Evolutionary conservation across 345 rosid genomes (phyloP).

Genomic region (Eutrema japonicum): DNA sequence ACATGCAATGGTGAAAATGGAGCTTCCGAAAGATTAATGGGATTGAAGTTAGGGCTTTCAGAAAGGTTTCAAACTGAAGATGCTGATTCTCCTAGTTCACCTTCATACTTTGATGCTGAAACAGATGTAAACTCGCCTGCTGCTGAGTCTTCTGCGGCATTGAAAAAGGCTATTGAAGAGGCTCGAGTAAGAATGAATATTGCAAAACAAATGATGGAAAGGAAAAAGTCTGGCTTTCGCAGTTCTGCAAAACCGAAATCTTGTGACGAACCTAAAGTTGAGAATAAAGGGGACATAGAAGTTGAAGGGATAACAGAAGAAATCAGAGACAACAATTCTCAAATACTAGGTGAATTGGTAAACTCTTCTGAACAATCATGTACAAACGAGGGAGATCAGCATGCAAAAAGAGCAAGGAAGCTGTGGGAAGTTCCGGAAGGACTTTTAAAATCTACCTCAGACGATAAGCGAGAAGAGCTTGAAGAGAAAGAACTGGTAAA

Average conservation of each 20-base stretch:
- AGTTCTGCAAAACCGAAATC: slow-evolving; percentile 48
- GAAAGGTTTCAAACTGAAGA: slow-evolving; percentile 48
- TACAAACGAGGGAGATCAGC: slow-evolving; percentile 42
- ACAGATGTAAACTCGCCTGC: slow-evolving; percentile 78
- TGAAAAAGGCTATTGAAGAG: slow-evolving; percentile 84
- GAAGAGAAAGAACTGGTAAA: slow-evolving; percentile 44
- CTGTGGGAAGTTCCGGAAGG: slow-evolving; percentile 42
- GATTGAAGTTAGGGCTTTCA: slow-evolving; percentile 44
- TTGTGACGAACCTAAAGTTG: slow-evolving; percentile 42
- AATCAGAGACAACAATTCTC: slow-evolving; percentile 42
- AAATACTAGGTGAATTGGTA: slow-evolving; percentile 21
- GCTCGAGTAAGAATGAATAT: slow-evolving; percentile 75
- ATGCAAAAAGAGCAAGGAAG: slow-evolving; percentile 39
- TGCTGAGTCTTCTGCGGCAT: slow-evolving; percentile 86
- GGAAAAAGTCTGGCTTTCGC: slow-evolving; percentile 60
- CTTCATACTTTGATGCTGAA: slow-evolving; percentile 68
- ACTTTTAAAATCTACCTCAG: slow-evolving; percentile 37
- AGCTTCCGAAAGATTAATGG: slow-evolving; percentile 39
- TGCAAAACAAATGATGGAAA: slow-evolving; percentile 80
- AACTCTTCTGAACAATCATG: slow-evolving; percentile 37
- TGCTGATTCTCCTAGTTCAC: slow-evolving; percentile 52
- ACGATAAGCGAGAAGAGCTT: slow-evolving; percentile 45
- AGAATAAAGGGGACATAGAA: slow-evolving; percentile 43
- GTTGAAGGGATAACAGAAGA: slow-evolving; percentile 45
- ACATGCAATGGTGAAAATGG: slow-evolving; percentile 34